Conservation (phyloP, 1,284 basidiomycete species). For the Ustilago crameri region DNA sequence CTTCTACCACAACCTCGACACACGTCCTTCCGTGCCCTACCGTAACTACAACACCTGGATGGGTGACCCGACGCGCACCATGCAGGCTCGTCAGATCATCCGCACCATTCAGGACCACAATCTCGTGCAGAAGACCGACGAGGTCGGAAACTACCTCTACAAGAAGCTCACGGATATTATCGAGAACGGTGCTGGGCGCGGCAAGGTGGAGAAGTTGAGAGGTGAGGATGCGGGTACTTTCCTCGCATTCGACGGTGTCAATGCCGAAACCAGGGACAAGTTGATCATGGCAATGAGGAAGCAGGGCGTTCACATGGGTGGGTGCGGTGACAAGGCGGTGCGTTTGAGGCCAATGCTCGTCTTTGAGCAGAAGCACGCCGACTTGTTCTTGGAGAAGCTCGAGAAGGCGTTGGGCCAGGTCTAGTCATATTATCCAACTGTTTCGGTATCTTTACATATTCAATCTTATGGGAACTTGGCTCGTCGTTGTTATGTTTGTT, state of each 20-base stretch:
- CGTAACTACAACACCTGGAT: conserved; percentile 70
- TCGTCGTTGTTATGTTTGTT: no score
- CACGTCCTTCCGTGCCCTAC: conserved; percentile 71
- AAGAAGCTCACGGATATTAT: conserved; percentile 63
- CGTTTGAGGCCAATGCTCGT: conserved; percentile 72
- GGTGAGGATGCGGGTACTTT: conserved; percentile 72
- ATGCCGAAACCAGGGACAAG: conserved; percentile 68
- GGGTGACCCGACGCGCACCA: conserved; percentile 71
- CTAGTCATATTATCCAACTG: not conserved
- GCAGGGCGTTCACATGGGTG: conserved; percentile 70
- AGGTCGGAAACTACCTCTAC: conserved; percentile 69
- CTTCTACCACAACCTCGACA: conserved; percentile 72
- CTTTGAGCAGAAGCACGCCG: conserved; percentile 70
- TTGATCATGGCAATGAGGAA: conserved; percentile 70
- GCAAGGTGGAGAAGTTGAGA: conserved; percentile 69
- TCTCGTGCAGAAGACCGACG: conserved; percentile 68
- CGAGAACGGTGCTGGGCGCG: conserved; percentile 31
- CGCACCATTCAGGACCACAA: conserved; percentile 69
- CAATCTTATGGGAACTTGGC: not conserved
- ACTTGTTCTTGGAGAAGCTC: conserved; percentile 68
- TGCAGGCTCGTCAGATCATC: conserved; percentile 72
- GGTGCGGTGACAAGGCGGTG: conserved; percentile 69
- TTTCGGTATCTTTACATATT: not conserved
- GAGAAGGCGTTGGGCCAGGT: conserved; percentile 50
- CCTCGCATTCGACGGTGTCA: conserved; percentile 71